Evolutionary conservation across 1,284 basidiomycete species (phyloP).

Genomic region (Ganoderma resinaceum): DNA sequence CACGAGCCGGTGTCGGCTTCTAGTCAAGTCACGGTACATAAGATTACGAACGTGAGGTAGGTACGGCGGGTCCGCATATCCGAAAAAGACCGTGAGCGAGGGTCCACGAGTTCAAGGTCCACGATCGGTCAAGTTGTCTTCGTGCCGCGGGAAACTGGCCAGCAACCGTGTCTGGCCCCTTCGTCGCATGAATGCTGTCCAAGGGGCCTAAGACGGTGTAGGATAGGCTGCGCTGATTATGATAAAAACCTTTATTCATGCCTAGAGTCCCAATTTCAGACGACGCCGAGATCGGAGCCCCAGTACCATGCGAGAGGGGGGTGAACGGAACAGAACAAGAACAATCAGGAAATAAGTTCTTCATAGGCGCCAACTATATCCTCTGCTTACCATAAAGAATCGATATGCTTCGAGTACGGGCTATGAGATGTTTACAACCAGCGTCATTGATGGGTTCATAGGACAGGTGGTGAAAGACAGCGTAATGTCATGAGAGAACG

Average conservation of each 20-base stretch:
- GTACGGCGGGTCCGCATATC: background rate
- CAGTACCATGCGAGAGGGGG: too few species aligned
- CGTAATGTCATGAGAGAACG: slow-evolving; percentile 2
- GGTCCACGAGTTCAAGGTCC: background rate
- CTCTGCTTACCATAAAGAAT: background rate
- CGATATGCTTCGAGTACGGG: background rate
- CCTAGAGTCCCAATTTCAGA: too few species aligned
- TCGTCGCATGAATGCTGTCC: too few species aligned
- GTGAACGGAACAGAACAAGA: too few species aligned
- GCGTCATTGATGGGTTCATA: background rate
- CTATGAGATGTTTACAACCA: background rate
- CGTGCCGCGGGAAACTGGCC: too few species aligned
- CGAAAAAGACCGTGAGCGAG: background rate
- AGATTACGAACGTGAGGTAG: background rate
- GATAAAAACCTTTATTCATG: too few species aligned
- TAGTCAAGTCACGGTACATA: background rate
- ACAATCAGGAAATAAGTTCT: too few species aligned
- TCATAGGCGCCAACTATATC: background rate
- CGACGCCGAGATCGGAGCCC: too few species aligned
- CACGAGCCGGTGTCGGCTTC: slow-evolving; percentile 2
- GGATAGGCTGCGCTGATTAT: too few species aligned
- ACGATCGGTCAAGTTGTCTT: background rate
- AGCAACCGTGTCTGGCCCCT: too few species aligned
- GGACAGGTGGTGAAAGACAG: slow-evolving; percentile 6
- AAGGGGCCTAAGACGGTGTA: too few species aligned